Conservation (phyloP, 2,329 filamentous ascomycete species). For the Ophidiomyces ophidiicola region DNA sequence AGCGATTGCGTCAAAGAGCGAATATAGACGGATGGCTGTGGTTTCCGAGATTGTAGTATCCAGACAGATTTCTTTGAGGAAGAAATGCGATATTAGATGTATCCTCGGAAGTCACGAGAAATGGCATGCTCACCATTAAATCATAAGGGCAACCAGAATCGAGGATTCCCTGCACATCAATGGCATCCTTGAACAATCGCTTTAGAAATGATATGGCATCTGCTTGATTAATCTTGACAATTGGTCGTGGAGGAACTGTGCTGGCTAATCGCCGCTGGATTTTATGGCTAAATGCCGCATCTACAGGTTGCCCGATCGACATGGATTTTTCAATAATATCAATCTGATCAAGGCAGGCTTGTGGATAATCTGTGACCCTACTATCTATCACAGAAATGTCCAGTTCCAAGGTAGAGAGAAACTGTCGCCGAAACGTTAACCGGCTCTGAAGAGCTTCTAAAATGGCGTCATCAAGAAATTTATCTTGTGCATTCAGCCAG, state of each 20-base stretch:
- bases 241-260: constrained; percentile 82
- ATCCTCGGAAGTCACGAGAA: constrained; percentile 1
- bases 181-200: constrained; percentile 58
- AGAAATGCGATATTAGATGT: constrained; percentile 8
- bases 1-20: constrained; percentile 67
- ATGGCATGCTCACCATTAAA: constrained; percentile 45
- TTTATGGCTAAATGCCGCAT: constrained; percentile 77
- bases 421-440: constrained; percentile 50
- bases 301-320: constrained; percentile 50
- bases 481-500: constrained; percentile 34
- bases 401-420: constrained; percentile 32
- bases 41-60: constrained; percentile 48
- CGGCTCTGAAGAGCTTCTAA: constrained; percentile 50
- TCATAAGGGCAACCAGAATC: constrained; percentile 57
- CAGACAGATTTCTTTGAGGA: constrained; percentile 9
- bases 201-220: constrained; percentile 59
- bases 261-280: constrained; percentile 85
- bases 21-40: constrained; percentile 72
- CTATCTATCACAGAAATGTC: constrained; percentile 24
- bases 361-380: constrained; percentile 22
- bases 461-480: constrained; percentile 26
- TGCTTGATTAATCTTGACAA: constrained; percentile 62
- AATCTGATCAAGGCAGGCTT: constrained; percentile 35
- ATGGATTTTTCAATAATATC: constrained; percentile 48
- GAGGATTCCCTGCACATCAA: constrained; percentile 55